Base-by-base conservation (phyloP, 441 rosid species). In the Adansonia gregorii region DNA sequence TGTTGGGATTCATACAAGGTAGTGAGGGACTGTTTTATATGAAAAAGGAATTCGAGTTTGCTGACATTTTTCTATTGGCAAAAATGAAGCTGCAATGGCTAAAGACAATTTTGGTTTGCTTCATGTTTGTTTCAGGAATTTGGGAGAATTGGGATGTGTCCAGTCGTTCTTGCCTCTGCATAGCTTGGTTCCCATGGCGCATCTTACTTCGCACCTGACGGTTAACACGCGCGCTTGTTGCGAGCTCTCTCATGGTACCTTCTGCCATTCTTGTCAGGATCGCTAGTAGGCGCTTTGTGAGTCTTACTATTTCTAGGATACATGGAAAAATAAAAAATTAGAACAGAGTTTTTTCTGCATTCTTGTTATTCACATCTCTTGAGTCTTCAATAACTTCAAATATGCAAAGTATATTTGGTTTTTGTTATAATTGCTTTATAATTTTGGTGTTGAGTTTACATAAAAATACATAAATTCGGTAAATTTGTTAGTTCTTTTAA, bases 171-270 rank as follows among this genome's bases (percentile, higher is more conserved):
- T 92, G 84, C 98, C 99, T 73, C 84, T 91, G 78, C 77, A 86
- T 66, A 83, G 83, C 80, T 79, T 79, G 19, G 85, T 80, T 12
- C 76, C 89, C 51, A 75, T 84, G 9, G 84, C 87, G n/a, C 60
- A 86, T 79, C 89, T 91, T 70, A 88, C 98, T 0, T 88, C 97
- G 7, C 93, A 83, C 78, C 88, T 91, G 59, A 87, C 88, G 75
- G 87, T 89, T 78, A 89, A 89, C n/a, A 79, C 77, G 67, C 95
- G 98, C 78, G 97, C 92, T 73, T 96, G 90, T 79, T 89, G 94
- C 83, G 96, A 94, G 88, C 90, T 96, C 90, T 86, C 93, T 91
- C 92, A 96, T 61, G 99, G 98, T 96, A 94, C 92, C 96, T 89
- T 91, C 91, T 67, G 84, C 83, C 89, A 91, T 80, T 83, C 97